These are phyloP conservation scores for Vigna radiata DNA, from an alignment of 306 rosid genomes.

Conservation along the genomic window DNA sequence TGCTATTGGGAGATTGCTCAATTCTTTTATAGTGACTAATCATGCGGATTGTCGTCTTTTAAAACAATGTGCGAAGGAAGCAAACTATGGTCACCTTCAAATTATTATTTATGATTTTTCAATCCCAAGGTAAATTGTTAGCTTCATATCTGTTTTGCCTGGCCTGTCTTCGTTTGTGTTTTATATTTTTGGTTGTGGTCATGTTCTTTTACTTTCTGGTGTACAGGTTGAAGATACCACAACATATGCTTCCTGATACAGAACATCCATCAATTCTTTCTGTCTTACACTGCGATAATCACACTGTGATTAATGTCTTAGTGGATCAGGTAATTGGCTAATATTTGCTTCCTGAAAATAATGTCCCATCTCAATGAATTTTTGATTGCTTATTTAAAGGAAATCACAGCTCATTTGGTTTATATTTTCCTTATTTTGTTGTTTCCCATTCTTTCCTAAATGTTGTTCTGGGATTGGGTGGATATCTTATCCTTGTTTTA, in stretches of 20 bases:
- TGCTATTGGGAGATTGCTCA: constrained; percentile 88
- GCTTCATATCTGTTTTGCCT: background rate
- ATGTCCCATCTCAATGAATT: background rate
- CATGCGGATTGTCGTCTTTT: constrained; percentile 82
- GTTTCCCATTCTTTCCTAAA: constrained; percentile 11
- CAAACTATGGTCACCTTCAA: constrained; percentile 61
- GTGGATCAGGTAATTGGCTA: constrained; percentile 72
- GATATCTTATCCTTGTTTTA: constrained; percentile 4
- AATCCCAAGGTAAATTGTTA: constrained; percentile 65
- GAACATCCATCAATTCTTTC: constrained; percentile 74
- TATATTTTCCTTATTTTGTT: constrained; percentile 16
- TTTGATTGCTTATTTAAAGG: constrained; percentile 9
- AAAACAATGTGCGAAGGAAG: constrained; percentile 83
- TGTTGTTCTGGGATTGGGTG: constrained; percentile 15
- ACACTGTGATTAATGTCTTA: constrained; percentile 78
- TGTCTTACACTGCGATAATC: constrained; percentile 69
- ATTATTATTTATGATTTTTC: constrained; percentile 91
- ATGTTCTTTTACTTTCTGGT: constrained; percentile 39
- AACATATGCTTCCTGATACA: constrained; percentile 89
- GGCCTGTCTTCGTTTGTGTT: background rate
- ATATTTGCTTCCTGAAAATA: constrained; percentile 31
- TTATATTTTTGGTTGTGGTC: constrained; percentile 33
- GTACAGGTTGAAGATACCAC: constrained; percentile 72
- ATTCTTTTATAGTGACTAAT: constrained; percentile 89
- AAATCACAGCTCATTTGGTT: background rate